Percentiles rank a stretch among this genome's conserved stretches.
phyloP scores from a whole-genome alignment of 768 basidiomycete genomes.

The Naganishia vaughanmartiniae region DNA sequence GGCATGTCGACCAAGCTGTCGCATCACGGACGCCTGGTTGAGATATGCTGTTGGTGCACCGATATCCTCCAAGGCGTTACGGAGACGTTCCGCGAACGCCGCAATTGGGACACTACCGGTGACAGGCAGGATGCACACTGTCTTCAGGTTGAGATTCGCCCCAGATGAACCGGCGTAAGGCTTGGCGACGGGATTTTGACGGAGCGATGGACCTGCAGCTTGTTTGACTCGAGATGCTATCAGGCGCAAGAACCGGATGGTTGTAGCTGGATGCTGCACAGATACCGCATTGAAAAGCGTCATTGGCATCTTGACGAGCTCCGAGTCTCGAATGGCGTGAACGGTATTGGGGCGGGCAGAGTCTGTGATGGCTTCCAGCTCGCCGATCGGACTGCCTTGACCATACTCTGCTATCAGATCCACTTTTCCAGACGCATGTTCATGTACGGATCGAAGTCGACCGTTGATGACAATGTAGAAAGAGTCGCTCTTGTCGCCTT shows the following conservation, averaged over 20 bases:
- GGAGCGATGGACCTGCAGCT: slow-evolving; percentile 24
- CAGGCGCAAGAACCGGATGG: slow-evolving; percentile 51
- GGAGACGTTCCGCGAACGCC: slow-evolving; percentile 83
- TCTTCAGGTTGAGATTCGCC: slow-evolving; percentile 85
- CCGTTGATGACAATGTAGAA: slow-evolving; percentile 84
- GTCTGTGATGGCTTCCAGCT: slow-evolving; percentile 94
- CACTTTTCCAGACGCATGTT: slow-evolving; percentile 71
- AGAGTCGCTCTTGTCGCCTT: slow-evolving; percentile 84
- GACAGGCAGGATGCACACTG: slow-evolving; percentile 84
- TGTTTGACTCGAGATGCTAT: slow-evolving; percentile 80
- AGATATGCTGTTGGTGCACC: slow-evolving; percentile 91
- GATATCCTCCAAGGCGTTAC: slow-evolving; percentile 80
- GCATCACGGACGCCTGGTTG: slow-evolving; percentile 88
- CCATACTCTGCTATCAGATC: slow-evolving; percentile 89
- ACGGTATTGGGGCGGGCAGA: slow-evolving; percentile 81
- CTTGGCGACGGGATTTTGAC: slow-evolving; percentile 52
- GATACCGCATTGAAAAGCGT: slow-evolving; percentile 93
- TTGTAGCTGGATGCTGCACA: slow-evolving; percentile 50
- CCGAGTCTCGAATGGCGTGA: slow-evolving; percentile 96
- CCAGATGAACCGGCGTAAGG: slow-evolving; percentile 60
- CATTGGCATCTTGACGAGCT: slow-evolving; percentile 92
- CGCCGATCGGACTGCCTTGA: slow-evolving; percentile 94
- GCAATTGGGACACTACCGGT: slow-evolving; percentile 84
- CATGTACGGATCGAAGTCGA: slow-evolving; percentile 82
- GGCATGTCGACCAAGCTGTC: slow-evolving; percentile 87